These are phyloP conservation scores for Pichia sp. DNA, from an alignment of 1,139 yeast genomes.

Conservation along the genomic window DNA sequence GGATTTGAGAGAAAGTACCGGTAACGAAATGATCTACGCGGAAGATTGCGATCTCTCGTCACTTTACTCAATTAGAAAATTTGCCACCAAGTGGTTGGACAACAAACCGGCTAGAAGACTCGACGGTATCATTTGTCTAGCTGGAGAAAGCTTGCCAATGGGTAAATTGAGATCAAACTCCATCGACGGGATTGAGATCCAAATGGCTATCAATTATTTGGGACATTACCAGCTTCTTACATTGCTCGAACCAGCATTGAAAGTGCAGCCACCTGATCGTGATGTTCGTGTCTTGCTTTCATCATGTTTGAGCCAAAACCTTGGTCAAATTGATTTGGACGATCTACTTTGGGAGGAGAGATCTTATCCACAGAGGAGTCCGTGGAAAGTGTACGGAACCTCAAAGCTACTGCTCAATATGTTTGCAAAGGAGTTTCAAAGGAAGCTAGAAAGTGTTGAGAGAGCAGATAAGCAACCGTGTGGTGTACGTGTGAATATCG, in stretches of 20 bases:
- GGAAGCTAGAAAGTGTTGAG: conserved; percentile 38
- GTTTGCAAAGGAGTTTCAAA: conserved; percentile 71
- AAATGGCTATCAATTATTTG: conserved; percentile 75
- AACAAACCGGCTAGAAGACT: conserved; percentile 83
- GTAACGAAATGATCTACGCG: conserved; percentile 73
- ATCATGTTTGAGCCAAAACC: conserved; percentile 67
- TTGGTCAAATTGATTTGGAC: conserved; percentile 56
- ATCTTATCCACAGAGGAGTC: conserved; percentile 52
- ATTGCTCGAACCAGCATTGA: conserved; percentile 69
- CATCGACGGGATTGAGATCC: conserved; percentile 77
- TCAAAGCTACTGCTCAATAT: conserved; percentile 71
- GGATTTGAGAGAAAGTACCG: conserved; percentile 63
- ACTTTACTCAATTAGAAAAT: conserved; percentile 71
- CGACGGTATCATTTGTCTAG: conserved; percentile 84
- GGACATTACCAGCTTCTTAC: conserved; percentile 77
- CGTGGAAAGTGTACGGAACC: conserved; percentile 76
- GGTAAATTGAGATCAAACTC: conserved; percentile 56
- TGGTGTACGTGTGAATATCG: conserved; percentile 66
- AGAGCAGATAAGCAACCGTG: conserved; percentile 46
- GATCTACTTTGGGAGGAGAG: conserved; percentile 63
- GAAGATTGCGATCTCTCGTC: conserved; percentile 81
- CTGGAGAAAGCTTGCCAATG: conserved; percentile 73
- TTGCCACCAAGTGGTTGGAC: conserved; percentile 93
- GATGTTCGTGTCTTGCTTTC: conserved; percentile 78
- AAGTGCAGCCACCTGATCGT: conserved; percentile 89